These are phyloP conservation scores for Herpotrichia juniperi DNA, from an alignment of 2,329 filamentous ascomycete species.

Conservation along the genomic window DNA sequence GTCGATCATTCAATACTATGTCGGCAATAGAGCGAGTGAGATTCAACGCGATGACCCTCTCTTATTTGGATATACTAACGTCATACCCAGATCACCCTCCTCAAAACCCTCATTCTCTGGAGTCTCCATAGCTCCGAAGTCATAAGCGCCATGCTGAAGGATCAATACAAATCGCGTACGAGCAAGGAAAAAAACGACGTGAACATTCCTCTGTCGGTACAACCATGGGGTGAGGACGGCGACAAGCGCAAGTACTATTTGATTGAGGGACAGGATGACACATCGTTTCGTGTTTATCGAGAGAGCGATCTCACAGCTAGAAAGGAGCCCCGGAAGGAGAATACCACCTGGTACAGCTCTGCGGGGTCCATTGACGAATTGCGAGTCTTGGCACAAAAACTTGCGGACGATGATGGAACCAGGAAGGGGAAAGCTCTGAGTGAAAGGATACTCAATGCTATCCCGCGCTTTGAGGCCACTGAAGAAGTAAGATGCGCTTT, in stretches of 20 bases:
- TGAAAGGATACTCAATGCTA: constrained; percentile 76
- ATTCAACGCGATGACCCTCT: constrained; percentile 6
- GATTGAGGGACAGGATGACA: constrained; percentile 92
- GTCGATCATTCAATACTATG: constrained; percentile 83
- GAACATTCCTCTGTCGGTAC: constrained; percentile 88
- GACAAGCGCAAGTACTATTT: constrained; percentile 93
- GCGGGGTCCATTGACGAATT: constrained; percentile 91
- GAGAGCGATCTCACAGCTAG: constrained; percentile 63
- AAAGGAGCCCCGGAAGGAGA: constrained; percentile 71
- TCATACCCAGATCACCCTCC: constrained; percentile 71
- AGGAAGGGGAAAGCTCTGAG: constrained; percentile 80
- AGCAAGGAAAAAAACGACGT: constrained; percentile 79
- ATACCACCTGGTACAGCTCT: constrained; percentile 90
- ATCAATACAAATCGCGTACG: constrained; percentile 70
- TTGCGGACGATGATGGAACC: constrained; percentile 77
- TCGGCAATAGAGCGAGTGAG: constrained; percentile 77
- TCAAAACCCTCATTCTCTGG: constrained; percentile 87
- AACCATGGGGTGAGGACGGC: constrained; percentile 88
- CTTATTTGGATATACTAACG: constrained; percentile 23
- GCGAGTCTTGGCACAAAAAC: constrained; percentile 73
- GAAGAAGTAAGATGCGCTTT: constrained; percentile 71
- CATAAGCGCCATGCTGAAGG: constrained; percentile 80
- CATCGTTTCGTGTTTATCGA: constrained; percentile 89
- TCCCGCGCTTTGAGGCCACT: constrained; percentile 89
- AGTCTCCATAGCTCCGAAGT: constrained; percentile 85